phyloP scores from a whole-genome alignment of 768 basidiomycete genomes.

The Naganishia onofrii region DNA sequence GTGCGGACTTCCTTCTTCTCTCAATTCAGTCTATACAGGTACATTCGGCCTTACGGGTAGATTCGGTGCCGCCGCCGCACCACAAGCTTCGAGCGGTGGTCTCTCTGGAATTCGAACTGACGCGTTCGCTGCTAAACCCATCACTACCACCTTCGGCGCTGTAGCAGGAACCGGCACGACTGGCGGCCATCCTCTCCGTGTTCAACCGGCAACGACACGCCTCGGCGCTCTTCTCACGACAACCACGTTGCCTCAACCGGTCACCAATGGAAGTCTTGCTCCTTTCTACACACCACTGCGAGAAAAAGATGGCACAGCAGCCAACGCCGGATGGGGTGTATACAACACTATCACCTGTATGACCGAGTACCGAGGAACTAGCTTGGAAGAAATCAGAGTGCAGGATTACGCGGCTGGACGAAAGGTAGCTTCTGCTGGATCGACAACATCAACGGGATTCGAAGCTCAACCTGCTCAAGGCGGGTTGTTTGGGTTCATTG shows the following conservation, averaged over 20 bases:
- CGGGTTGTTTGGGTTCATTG: conserved; percentile 49
- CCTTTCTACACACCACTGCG: conserved; percentile 29
- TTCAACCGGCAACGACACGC: conserved; percentile 53
- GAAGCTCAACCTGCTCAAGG: conserved; percentile 38
- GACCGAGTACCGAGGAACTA: conserved; percentile 72
- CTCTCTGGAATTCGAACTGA: conserved; percentile 39
- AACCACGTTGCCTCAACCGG: conserved; percentile 22
- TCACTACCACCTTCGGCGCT: conserved; percentile 28
- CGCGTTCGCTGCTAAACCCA: conserved; percentile 29
- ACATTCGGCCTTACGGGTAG: conserved; percentile 45
- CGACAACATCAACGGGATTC: conserved; percentile 32
- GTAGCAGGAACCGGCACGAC: conserved; percentile 31
- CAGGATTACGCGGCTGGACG: conserved; percentile 75
- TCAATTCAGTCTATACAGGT: conserved; percentile 18
- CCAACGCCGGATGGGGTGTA: conserved; percentile 58
- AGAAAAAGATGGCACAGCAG: conserved; percentile 66
- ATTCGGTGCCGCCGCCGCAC: conserved; percentile 57
- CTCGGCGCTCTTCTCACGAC: conserved; percentile 55
- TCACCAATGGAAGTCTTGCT: conserved; percentile 26
- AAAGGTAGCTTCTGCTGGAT: conserved; percentile 55
- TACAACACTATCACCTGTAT: conserved; percentile 81
- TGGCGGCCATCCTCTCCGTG: conserved; percentile 54
- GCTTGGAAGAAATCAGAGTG: conserved; percentile 73
- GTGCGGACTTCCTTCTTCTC: not conserved
- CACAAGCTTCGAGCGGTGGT: conserved; percentile 45